Base-by-base conservation (phyloP, 106 monocot genomes). In the Vanilla planifolia region DNA sequence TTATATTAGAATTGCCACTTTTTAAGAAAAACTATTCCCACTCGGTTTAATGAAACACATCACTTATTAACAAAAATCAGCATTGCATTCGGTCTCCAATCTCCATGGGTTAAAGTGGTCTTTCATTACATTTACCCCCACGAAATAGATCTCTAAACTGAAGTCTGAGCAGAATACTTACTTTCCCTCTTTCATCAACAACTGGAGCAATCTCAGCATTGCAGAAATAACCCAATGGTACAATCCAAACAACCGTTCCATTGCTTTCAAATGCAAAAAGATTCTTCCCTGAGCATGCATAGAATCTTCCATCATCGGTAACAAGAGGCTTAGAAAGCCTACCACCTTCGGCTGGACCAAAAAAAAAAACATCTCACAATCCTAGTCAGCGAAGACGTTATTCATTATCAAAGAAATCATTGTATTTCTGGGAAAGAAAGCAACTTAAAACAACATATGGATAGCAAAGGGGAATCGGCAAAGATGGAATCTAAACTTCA, bases 221-320 rank as follows among this genome's bases (percentile, higher is more conserved):
- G 57, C 89, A 89, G 4, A 23, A 35, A 71, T 74, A 75, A 39
- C 63, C 34, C 16, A 95, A 78, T 62, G 85, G 75, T 64, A 89
- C 46, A 11, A 78, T 61, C 94, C 94, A 89, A 7, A 65, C 63
- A 44, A 86, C 21, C 6, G 82, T 70, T 1, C 86, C 85, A 46
- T 89, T 83, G 33, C 46, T 66, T 5, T 83, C 64, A 51, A 89
- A 95, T 27, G 72, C 77, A 47, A 89, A 33, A 47, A 89, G 61
- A 46, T 71, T 75, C 41, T 61, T 78, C 62, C 70, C 79, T 7
- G 76, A 89, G 67, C 94, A 95, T 27, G 85, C 62, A 50, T 71
- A 66, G 46, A 95, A 36, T 26, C 46, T 89, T 35, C 94, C 89
- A 37, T 85, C 74, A 9, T 72, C 61, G 15, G 57, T 60, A 11